Evolutionary conservation across 208 protist species (phyloP).

Genomic region (Trypanosoma theileri): DNA sequence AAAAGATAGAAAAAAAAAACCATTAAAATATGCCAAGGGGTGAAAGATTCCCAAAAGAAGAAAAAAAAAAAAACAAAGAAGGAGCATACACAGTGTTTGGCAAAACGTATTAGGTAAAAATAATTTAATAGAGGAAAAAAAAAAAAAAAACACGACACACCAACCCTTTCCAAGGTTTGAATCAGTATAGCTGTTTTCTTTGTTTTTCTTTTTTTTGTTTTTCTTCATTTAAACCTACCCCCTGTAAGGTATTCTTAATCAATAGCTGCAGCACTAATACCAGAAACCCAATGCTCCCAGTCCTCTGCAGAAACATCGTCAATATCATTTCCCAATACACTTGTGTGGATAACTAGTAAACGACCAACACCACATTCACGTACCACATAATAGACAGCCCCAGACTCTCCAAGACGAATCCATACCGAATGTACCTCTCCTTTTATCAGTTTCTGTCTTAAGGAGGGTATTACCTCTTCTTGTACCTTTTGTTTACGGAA

Average conservation of each 20-base stretch:
- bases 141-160: too few relatives aligned
- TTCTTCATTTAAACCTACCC: background rate
- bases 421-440: conserved; percentile 50
- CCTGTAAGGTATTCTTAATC: background rate
- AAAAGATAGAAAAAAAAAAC: background rate
- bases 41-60: background rate
- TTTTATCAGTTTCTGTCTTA: conserved; percentile 1
- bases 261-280: conserved; percentile 13
- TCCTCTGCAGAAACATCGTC: conserved; percentile 9
- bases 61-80: background rate
- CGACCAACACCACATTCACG: conserved; percentile 57
- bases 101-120: too few relatives aligned
- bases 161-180: too few relatives aligned
- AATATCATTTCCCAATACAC: conserved; percentile 20
- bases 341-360: conserved; percentile 57
- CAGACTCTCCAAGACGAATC: conserved; percentile 34
- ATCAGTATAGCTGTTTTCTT: background rate
- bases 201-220: background rate
- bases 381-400: conserved; percentile 39
- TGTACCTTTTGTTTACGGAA: conserved; percentile 17
- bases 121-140: too few relatives aligned
- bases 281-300: conserved; percentile 30
- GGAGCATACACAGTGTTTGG: background rate
- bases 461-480: background rate
- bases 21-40: background rate